phyloP scores from a whole-genome alignment of 208 protist genomes.

The Trypanosoma vivax region DNA sequence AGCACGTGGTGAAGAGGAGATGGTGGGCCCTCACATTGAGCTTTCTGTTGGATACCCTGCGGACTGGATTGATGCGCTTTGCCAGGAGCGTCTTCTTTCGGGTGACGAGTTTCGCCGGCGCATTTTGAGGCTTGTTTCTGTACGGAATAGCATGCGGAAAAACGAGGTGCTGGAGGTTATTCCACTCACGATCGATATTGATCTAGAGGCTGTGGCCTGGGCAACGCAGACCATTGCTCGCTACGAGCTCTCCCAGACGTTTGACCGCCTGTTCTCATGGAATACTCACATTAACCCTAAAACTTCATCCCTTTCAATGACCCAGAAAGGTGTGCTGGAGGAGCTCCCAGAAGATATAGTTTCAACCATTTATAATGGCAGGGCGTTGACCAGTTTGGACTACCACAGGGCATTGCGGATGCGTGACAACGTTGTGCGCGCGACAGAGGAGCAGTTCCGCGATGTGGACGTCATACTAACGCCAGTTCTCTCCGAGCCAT shows the following conservation, averaged over 20 bases:
- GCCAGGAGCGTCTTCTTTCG: slow-evolving; percentile 40
- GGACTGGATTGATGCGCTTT: slow-evolving; percentile 75
- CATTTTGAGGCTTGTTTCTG: slow-evolving; percentile 50
- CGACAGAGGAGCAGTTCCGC: slow-evolving; percentile 76
- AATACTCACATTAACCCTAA: not conserved
- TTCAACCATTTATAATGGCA: slow-evolving; percentile 44
- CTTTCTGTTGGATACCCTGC: slow-evolving; percentile 77
- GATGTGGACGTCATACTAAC: slow-evolving; percentile 79
- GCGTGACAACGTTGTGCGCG: slow-evolving; percentile 71
- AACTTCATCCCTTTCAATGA: not conserved
- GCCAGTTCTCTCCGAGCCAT: slow-evolving; percentile 70
- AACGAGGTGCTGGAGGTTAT: slow-evolving; percentile 77
- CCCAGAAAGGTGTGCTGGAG: slow-evolving; percentile 37
- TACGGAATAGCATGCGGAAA: slow-evolving; percentile 53
- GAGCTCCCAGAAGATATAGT: slow-evolving; percentile 59
- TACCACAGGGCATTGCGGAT: slow-evolving; percentile 73
- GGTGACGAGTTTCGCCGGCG: slow-evolving; percentile 60
- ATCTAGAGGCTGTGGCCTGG: slow-evolving; percentile 56
- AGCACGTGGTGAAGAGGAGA: not conserved
- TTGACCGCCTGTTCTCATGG: slow-evolving; percentile 38
- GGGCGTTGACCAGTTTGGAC: slow-evolving; percentile 36
- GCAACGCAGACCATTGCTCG: slow-evolving; percentile 57
- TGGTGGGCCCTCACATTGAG: slow-evolving; percentile 46
- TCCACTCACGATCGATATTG: slow-evolving; percentile 70
- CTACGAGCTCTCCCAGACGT: slow-evolving; percentile 66